Conservation (phyloP, 345 rosid species). For the Euphorbia pulcherrima region DNA sequence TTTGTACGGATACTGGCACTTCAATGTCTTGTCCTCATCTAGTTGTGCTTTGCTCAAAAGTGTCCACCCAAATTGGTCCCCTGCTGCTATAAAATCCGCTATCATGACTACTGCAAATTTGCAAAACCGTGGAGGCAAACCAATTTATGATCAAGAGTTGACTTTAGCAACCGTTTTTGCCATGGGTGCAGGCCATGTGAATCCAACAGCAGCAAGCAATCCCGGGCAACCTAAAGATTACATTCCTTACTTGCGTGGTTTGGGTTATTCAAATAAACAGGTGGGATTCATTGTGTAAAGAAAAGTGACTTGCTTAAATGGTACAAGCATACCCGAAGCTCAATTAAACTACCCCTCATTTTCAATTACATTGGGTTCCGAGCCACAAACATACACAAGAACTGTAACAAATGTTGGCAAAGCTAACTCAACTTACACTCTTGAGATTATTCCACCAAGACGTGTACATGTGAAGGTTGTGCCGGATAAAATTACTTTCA, state of each 20-base stretch:
- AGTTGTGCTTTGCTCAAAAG: slow-evolving; percentile 50
- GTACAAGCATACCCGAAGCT: slow-evolving; percentile 17
- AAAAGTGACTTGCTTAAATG: slow-evolving; percentile 11
- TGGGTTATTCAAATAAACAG: slow-evolving; percentile 2
- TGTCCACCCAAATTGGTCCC: slow-evolving; percentile 55
- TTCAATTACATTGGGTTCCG: slow-evolving; percentile 14
- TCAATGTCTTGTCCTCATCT: slow-evolving; percentile 65
- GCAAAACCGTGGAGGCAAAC: slow-evolving; percentile 1
- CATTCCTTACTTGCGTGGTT: slow-evolving; percentile 17
- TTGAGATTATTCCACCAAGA: not conserved
- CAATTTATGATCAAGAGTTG: slow-evolving; percentile 4
- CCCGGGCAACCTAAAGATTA: slow-evolving; percentile 36
- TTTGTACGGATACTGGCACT: slow-evolving; percentile 41
- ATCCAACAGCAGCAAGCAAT: slow-evolving; percentile 39
- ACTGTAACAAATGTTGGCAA: slow-evolving; percentile 17
- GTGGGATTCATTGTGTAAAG: slow-evolving; percentile 1
- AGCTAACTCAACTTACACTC: slow-evolving; percentile 1
- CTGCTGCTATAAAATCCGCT: too few species aligned
- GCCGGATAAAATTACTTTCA: slow-evolving; percentile 2
- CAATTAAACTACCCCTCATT: slow-evolving; percentile 22
- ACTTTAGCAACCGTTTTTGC: slow-evolving; percentile 40
- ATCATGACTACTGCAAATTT: slow-evolving; percentile 35
- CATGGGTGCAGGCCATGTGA: slow-evolving; percentile 45
- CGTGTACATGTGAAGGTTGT: slow-evolving; percentile 10
- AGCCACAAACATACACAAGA: slow-evolving; percentile 15